These are phyloP conservation scores for Pythium pyrilobum DNA, from an alignment of 352 stramenopile genomes.

Conservation along the genomic window DNA sequence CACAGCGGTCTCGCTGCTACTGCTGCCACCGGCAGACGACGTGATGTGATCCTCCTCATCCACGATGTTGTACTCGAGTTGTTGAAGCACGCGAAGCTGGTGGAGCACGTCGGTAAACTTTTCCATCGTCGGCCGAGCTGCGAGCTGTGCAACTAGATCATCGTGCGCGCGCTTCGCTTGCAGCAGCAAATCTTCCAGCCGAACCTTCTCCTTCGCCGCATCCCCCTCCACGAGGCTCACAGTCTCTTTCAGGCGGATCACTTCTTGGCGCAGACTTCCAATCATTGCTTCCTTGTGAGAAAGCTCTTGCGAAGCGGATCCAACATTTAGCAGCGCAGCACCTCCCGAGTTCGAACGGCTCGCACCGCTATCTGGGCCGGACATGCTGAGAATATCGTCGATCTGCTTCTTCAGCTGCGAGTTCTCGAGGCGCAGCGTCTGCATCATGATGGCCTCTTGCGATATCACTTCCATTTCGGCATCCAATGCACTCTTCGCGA, in stretches of 20 bases:
- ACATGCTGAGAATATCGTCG: slow-evolving; percentile 48
- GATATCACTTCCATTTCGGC: slow-evolving; percentile 88
- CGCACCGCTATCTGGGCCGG: background rate
- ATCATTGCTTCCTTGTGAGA: slow-evolving; percentile 55
- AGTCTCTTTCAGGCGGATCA: slow-evolving; percentile 51
- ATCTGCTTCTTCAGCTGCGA: slow-evolving; percentile 83
- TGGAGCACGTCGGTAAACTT: slow-evolving; percentile 84
- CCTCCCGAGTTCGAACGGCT: too few species aligned
- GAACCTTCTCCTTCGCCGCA: slow-evolving; percentile 25
- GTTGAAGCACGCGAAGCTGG: slow-evolving; percentile 90
- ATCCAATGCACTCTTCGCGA: slow-evolving; percentile 55
- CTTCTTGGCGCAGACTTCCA: slow-evolving; percentile 45
- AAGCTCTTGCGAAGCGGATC: slow-evolving; percentile 24
- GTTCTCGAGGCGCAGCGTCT: slow-evolving; percentile 79
- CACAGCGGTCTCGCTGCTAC: slow-evolving; percentile 16
- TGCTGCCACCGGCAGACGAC: slow-evolving; percentile 17
- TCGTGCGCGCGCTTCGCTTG: slow-evolving; percentile 22
- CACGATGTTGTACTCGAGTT: slow-evolving; percentile 87
- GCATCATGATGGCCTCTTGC: slow-evolving; percentile 74
- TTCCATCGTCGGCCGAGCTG: slow-evolving; percentile 76
- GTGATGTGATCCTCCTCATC: slow-evolving; percentile 41
- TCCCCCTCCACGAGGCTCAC: slow-evolving; percentile 17
- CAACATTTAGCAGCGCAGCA: too few species aligned
- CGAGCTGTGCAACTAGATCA: slow-evolving; percentile 34
- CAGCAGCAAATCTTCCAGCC: slow-evolving; percentile 28